Base-by-base conservation (phyloP, 306 rosid species). In the Gastrolobium villosum region DNA sequence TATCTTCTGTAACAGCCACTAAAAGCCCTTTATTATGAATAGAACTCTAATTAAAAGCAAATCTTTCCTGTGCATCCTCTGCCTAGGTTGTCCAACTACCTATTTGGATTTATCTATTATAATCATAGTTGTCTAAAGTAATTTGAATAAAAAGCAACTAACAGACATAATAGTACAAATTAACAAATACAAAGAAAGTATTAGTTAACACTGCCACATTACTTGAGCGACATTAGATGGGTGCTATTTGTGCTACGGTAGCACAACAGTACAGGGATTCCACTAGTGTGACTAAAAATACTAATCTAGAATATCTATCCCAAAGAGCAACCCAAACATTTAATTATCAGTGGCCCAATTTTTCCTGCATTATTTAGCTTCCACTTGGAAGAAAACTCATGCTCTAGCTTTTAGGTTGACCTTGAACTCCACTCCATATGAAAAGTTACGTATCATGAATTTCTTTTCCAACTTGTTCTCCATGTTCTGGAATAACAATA, bases 1-100 rank as follows among this genome's bases (percentile, higher is more conserved):
- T 69, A 31, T 46, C 34, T 5, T 61, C n/a, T 6, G 31, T 44
- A 55, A 66, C 37, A 66, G 68, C 59, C 53, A 26, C n/a, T 14
- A 54, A 7, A 35, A 34, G 28, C 62, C 31, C 68, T 52, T 34
- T 20, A 54, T 34, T 63, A 30, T 15, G 45, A 15, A 5, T 60
- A 2, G 40, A 60, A 34, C 7, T 35, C 30, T 32, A 61, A 26
- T 46, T 61, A 31, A 32, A 3, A 72, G 1, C 35, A 45, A 59
- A 57, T 5, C 54, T 40, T 36, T 39, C 53, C 13, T 5, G 5
- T 69, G 14, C 7, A 3, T 2, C 59, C 32, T 53, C 59, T 53
- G 32, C 32, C 59, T 53, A 5, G 30, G 31, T 20, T 20, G 59
- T 53, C 4, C 10, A 53, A 14, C 59, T 5, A 20, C 59, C 5